Evolutionary conservation across 2,329 filamentous ascomycete species (phyloP).

Genomic region (Byssothecium circinans): DNA sequence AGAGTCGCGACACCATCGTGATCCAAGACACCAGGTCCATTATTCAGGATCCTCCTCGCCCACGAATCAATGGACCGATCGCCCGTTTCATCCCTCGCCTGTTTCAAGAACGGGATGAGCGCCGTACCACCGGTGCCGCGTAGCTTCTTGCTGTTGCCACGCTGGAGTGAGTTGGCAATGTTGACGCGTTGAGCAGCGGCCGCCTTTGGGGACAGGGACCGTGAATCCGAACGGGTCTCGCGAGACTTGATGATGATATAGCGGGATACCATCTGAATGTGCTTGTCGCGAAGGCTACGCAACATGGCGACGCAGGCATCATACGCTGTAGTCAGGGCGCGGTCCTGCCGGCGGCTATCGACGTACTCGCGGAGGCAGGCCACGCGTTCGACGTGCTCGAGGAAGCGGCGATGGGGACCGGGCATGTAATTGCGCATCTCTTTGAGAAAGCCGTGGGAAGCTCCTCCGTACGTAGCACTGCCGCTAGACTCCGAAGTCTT

Average conservation of each 20-base stretch:
- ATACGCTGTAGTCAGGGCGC: conserved; percentile 74
- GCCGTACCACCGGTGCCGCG: conserved; percentile 92
- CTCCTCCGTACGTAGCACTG: conserved; percentile 45
- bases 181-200: conserved; percentile 55
- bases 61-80: conserved; percentile 79
- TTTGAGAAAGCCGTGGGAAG: conserved; percentile 85
- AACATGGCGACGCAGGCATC: conserved; percentile 87
- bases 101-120: conserved; percentile 92
- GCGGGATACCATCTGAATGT: conserved; percentile 92
- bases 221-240: conserved; percentile 67
- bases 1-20: conserved; percentile 46
- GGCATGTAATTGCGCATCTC: conserved; percentile 99
- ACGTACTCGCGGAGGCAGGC: conserved; percentile 90
- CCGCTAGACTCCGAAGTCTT: conserved; percentile 51
- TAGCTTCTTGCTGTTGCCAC: conserved; percentile 59
- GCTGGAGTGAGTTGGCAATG: conserved; percentile 53
- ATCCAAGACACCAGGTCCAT: conserved; percentile 44
- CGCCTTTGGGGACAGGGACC: conserved; percentile 60
- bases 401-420: conserved; percentile 83
- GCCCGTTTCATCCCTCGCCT: conserved; percentile 92
- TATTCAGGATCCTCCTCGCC: conserved; percentile 61
- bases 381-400: conserved; percentile 75
- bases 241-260: conserved; percentile 92
- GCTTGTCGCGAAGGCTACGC: conserved; percentile 80
- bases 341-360: conserved; percentile 61